Conservation (phyloP, 495 filamentous ascomycete genomes). For the Penicillium lagena region DNA sequence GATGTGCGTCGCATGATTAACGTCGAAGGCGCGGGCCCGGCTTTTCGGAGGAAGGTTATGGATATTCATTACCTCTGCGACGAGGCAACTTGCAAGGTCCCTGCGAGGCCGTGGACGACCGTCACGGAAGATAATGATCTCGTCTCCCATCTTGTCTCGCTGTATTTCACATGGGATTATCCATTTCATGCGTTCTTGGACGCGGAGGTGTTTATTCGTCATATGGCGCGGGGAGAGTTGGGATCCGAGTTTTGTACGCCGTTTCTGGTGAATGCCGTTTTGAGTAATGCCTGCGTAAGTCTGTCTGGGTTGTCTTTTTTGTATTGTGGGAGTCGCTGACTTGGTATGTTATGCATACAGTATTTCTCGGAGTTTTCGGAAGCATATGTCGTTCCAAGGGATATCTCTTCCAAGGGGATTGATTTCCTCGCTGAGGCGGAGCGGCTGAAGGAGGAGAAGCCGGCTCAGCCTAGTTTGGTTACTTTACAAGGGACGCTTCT, state of each 20-base stretch:
- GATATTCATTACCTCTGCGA: constrained; percentile 41
- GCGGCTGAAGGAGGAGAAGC: constrained; percentile 19
- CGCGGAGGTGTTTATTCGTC: constrained; percentile 38
- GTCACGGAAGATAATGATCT: constrained; percentile 44
- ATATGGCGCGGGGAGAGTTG: constrained; percentile 31
- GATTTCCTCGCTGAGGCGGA: constrained; percentile 40
- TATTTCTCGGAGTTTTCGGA: constrained; percentile 42
- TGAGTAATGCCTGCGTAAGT: constrained; percentile 44
- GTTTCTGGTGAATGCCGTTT: constrained; percentile 48
- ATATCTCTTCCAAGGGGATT: constrained; percentile 36
- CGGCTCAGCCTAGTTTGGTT: constrained; percentile 22
- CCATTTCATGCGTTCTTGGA: constrained; percentile 44
- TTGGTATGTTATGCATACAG: constrained; percentile 8
- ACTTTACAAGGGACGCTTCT: constrained; percentile 36
- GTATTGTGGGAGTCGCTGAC: constrained; percentile 1
- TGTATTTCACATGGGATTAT: constrained; percentile 52
- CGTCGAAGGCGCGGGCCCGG: constrained; percentile 26
- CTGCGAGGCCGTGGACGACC: constrained; percentile 44
- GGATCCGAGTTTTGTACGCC: constrained; percentile 41
- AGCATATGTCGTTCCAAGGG: constrained; percentile 33
- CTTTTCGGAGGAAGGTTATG: constrained; percentile 39
- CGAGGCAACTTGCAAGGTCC: constrained; percentile 33
- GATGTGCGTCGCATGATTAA: constrained; percentile 23
- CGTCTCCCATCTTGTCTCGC: constrained; percentile 46
- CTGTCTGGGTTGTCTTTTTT: not conserved